Evolutionary conservation across 352 stramenopile genomes (phyloP), one percentile per base, ranked within the genome.

Genomic region (Phytophthora sojae): DNA sequence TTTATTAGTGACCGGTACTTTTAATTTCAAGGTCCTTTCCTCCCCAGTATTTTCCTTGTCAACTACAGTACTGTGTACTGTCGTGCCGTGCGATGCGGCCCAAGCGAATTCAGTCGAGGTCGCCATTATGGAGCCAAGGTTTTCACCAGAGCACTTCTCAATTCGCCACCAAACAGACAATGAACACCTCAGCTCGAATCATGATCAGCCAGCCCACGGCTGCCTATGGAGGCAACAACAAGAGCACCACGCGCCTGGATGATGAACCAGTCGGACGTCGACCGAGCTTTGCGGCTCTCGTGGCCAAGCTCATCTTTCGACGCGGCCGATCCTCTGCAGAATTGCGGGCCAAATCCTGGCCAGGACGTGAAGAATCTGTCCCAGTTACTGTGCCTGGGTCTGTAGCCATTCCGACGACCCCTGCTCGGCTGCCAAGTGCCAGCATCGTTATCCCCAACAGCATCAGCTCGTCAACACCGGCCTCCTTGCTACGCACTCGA

Each of bases 281-380:
- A 17, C 35, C 35, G 8, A 39, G 32, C 9, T 71, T 77, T 19
- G 55, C 65, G 7, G 26, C 59, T 37, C 69, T 64, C 19, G 59
- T 77, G 37, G 44, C 69, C 9, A 37, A 64, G 29, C 37, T 75
- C 23, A n/a, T 78, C n/a, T 72, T 61, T 30, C 57, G 47, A 14
- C 58, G 35, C 6, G 6, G 29, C 8, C 29, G 26, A 57, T 25
- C 12, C 7, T 45, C 39, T 4, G 17, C 44, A 44, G 47, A 63
- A 19, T 35, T 26, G 14, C 57, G 49, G 29, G 25, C 57, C 21
- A 72, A 75, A 25, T 74, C 70, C 1, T 77, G 70, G 70, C 50
- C 70, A 49, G 49, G 55, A 30, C 32, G 64, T 4, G 50, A 30
- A 49, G 26, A 64, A 17, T 7, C 54, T 63, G 21, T 42, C 19